Base-by-base conservation (phyloP, 805 yeast species). In the Pichia insulana region DNA sequence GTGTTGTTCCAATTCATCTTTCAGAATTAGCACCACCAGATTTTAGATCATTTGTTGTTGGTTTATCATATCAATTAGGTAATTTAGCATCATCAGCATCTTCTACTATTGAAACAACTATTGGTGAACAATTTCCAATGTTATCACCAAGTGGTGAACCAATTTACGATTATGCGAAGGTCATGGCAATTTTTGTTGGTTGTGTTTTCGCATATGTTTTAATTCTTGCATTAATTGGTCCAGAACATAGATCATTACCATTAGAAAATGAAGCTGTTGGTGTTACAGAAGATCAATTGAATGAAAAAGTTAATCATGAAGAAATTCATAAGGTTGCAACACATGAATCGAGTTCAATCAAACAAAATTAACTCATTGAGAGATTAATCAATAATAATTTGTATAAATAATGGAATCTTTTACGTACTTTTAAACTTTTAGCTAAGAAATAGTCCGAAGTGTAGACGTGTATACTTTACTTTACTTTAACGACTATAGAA, bases 171-270 rank as follows among this genome's bases (percentile, higher is more conserved):
- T 78, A 78, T 50, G 75, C 76, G 2, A 73, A 66, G 47, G 80
- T 76, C 19, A 79, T 79, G 84, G 73, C 81, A 11, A 78, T 79
- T 41, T 78, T 79, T 56, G 68, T 76, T 62, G 84, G 81, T 19
- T 71, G 79, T 53, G 83, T 78, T 3, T 73, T 74, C 48, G 80
- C 62, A 0, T 76, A 66, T 48, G 65, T 76, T 39, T 54, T 78
- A 12, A 9, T 77, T 2, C 61, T 76, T 30, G 62, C 74, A 1
- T 57, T 78, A 33, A 42, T 79, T 38, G 86, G 86, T 13, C 84
- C 84, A 6, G 86, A 79, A 57, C 71, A 74, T 45, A 68, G 61
- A 48, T 46, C 46, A 41, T 55, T 47, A 19, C 46, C 58, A 4
- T 48, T 54, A 18, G 48, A 47, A 31, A 39, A 47, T 13, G 48